Conservation (phyloP, 202 grass and related monocot genomes). For the Zizania palustris region DNA sequence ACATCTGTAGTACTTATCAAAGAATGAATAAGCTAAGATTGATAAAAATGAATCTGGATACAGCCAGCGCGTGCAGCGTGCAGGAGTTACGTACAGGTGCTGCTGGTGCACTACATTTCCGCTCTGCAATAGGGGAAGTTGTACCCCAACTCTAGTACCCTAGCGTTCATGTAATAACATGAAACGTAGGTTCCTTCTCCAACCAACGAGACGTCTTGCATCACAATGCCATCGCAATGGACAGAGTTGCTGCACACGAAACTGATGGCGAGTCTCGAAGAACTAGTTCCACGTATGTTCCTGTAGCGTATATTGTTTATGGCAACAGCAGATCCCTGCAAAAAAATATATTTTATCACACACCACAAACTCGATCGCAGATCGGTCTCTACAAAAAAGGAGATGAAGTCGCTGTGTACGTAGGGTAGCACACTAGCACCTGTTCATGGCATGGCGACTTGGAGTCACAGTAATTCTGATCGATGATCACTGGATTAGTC, state of each 20-base stretch:
- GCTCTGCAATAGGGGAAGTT: slow-evolving; percentile 49
- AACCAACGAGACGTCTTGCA: slow-evolving; percentile 55
- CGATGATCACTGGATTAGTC: slow-evolving; percentile 68
- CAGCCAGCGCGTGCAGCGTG: no score
- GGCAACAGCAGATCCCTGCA: slow-evolving; percentile 61
- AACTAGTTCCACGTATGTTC: slow-evolving; percentile 71
- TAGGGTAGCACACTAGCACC: slow-evolving; percentile 47
- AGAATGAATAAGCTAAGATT: not conserved
- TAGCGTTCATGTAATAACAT: slow-evolving; percentile 46
- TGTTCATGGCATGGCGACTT: slow-evolving; percentile 57
- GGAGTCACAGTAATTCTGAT: slow-evolving; percentile 80
- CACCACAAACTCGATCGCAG: not conserved
- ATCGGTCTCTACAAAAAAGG: not conserved
- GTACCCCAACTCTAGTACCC: slow-evolving; percentile 30
- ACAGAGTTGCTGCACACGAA: slow-evolving; percentile 55
- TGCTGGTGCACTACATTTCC: slow-evolving; percentile 22
- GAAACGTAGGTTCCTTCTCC: slow-evolving; percentile 17
- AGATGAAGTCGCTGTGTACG: no score
- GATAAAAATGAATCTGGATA: slow-evolving; percentile 16
- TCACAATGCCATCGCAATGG: slow-evolving; percentile 45
- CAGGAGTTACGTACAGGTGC: no score
- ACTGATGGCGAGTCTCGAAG: slow-evolving; percentile 49
- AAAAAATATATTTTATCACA: not conserved
- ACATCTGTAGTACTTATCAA: no score
- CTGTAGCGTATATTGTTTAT: slow-evolving; percentile 49